Percentiles rank a stretch among this genome's conserved stretches.
These are phyloP conservation scores for Vigna radiata DNA, from an alignment of 306 rosid species.

Conservation along the genomic window DNA sequence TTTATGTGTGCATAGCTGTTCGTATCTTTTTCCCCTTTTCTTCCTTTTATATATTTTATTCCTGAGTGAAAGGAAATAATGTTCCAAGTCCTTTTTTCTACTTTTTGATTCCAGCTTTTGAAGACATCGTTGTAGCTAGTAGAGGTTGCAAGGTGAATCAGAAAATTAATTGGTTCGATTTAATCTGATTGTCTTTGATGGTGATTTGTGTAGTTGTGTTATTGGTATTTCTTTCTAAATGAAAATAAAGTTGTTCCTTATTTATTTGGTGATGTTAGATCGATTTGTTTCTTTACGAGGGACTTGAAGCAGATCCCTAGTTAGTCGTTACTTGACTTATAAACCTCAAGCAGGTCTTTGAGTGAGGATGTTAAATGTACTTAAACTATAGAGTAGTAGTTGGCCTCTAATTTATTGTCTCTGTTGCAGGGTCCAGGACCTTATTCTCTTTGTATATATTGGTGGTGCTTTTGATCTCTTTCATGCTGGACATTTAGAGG, in stretches of 20 bases:
- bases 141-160: constrained; percentile 10
- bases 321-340: constrained; percentile 50
- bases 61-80: constrained; percentile 1
- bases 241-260: constrained; percentile 28
- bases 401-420: constrained; percentile 12
- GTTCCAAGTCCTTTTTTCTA: not conserved
- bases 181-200: not conserved
- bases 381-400: too few relatives aligned
- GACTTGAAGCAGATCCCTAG: constrained; percentile 23
- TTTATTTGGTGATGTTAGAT: constrained; percentile 41
- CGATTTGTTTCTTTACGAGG: not conserved
- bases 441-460: constrained; percentile 89
- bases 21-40: not conserved
- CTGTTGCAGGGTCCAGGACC: constrained; percentile 90
- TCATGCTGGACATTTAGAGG: constrained; percentile 99
- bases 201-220: constrained; percentile 29
- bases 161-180: too few relatives aligned
- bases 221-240: not conserved
- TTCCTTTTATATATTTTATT: not conserved
- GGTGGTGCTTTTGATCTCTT: constrained; percentile 99
- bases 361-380: too few relatives aligned
- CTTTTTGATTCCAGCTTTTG: constrained; percentile 28
- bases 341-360: constrained; percentile 39
- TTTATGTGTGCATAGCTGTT: not conserved
- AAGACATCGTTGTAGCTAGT: constrained; percentile 35